Evolutionary conservation across 495 filamentous ascomycete genomes (phyloP), one percentile per base, ranked within the genome.

Genomic region (Letharia columbiana): DNA sequence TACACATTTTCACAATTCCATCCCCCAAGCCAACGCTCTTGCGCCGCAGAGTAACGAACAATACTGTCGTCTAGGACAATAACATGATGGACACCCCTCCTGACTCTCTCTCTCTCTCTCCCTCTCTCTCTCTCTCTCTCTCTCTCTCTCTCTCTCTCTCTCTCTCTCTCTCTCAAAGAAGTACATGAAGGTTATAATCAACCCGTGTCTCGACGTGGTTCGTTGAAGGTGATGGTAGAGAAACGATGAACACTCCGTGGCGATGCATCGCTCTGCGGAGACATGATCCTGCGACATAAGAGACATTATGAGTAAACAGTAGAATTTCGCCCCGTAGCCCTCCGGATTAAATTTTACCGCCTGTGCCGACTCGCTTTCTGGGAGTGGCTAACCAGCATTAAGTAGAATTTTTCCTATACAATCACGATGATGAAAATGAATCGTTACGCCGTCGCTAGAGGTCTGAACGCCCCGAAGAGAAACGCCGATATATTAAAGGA

Each of bases 291-390:
- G 56, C 58, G 40, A 64, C 68, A 64, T 69, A 67, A 64, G 54
- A 69, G 68, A 69, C 68, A 69, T 69, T 69, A 69, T 47, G 13
- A 64, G 40, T 69, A 67, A 62, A 64, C 45, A 59, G 33, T 66
- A 64, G 41, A 42, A 49, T 68, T 63, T 54, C 64, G 23, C 61
- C 41, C 56, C 56, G 42, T 17, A 41, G 13, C 33, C 39, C 62
- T 45, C 33, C 37, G 12, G 3, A 62, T 65, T 56, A 57, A 61
- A 65, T 54, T 35, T 62, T 52, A 66, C 44, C 42, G 57, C 57
- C 64, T 50, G 57, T 44, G 23, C 37, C 64, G 37, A 66, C 64
- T 41, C 63, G 44, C 58, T 33, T 56, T 40, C 45, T 54, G 23
- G 35, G 57, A 61, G 45, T 62, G 58, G 65, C 57, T 45, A 59